These are phyloP conservation scores for Creolimax fragrantissima DNA, from an alignment of 78 protist genomes.

Conservation along the genomic window DNA sequence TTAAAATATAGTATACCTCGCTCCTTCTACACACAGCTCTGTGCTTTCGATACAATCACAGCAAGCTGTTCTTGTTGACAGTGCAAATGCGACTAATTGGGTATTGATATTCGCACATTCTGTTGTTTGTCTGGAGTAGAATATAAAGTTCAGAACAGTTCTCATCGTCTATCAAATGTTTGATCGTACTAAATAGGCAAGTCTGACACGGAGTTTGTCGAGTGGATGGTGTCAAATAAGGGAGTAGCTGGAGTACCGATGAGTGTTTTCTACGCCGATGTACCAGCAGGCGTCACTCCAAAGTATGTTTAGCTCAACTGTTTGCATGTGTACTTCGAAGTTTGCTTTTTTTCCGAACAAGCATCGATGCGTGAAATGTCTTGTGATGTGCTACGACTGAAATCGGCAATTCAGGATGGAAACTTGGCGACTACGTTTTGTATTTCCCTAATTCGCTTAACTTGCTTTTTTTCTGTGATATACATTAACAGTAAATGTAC, in stretches of 20 bases:
- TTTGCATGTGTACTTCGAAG: not conserved
- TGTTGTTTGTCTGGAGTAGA: no score
- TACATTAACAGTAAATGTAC: not conserved
- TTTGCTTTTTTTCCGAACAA: not conserved
- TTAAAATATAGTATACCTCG: no score
- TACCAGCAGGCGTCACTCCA: not conserved
- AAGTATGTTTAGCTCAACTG: not conserved
- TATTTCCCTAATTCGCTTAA: not conserved
- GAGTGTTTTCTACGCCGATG: not conserved
- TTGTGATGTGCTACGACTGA: not conserved
- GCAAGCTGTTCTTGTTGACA: not conserved
- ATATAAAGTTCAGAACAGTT: no score
- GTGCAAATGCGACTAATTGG: not conserved
- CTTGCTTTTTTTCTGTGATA: not conserved
- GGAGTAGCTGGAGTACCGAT: conserved; percentile 7
- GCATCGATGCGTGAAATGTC: not conserved
- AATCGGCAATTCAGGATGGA: not conserved
- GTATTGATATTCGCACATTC: no score
- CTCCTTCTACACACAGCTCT: no score
- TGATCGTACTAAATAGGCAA: no score
- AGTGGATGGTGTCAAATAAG: not conserved
- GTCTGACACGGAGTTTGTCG: not conserved
- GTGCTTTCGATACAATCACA: no score
- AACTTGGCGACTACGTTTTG: not conserved
- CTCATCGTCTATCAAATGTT: no score